Evolutionary conservation across 1,284 basidiomycete species (phyloP).

Genomic region (Retiboletus flavoniger): DNA sequence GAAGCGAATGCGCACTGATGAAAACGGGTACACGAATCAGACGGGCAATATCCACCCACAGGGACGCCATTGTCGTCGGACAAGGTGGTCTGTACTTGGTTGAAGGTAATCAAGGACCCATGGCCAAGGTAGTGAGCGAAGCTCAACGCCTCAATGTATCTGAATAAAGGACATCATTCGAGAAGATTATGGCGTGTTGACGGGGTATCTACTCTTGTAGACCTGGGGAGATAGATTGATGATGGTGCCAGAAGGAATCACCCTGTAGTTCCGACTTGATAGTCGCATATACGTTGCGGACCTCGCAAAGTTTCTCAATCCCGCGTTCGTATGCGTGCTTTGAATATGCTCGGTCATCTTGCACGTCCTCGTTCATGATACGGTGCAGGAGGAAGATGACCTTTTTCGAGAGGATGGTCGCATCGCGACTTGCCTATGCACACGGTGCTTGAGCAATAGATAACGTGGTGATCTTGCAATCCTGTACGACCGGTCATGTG

Average conservation of each 20-base stretch:
- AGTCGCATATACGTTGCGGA: slow-evolving; percentile 63
- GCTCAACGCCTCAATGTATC: slow-evolving; percentile 88
- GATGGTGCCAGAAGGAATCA: slow-evolving; percentile 80
- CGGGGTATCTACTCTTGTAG: slow-evolving; percentile 61
- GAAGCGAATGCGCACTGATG: slow-evolving; percentile 5
- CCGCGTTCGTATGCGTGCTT: slow-evolving; percentile 56
- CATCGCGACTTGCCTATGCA: slow-evolving; percentile 72
- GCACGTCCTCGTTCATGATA: slow-evolving; percentile 52
- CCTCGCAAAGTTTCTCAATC: slow-evolving; percentile 67
- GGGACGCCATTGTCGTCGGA: slow-evolving; percentile 56
- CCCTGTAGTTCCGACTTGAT: slow-evolving; percentile 66
- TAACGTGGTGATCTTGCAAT: neutral
- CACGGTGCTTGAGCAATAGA: slow-evolving; percentile 9
- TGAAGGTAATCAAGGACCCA: slow-evolving; percentile 66
- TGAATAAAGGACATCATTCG: slow-evolving; percentile 18
- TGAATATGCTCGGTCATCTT: slow-evolving; percentile 35
- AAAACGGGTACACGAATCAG: slow-evolving; percentile 1
- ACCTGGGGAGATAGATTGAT: slow-evolving; percentile 73
- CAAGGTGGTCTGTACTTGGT: slow-evolving; percentile 66
- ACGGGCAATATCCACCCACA: slow-evolving; percentile 43
- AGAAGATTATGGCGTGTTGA: neutral
- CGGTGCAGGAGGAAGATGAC: slow-evolving; percentile 93
- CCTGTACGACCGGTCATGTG: neutral
- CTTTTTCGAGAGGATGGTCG: slow-evolving; percentile 93
- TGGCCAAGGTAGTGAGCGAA: slow-evolving; percentile 87